Percentiles rank a stretch among this genome's conserved stretches.
Conservation (phyloP, 176 grass and related monocot genomes). For the Aegilops umbellulata region DNA sequence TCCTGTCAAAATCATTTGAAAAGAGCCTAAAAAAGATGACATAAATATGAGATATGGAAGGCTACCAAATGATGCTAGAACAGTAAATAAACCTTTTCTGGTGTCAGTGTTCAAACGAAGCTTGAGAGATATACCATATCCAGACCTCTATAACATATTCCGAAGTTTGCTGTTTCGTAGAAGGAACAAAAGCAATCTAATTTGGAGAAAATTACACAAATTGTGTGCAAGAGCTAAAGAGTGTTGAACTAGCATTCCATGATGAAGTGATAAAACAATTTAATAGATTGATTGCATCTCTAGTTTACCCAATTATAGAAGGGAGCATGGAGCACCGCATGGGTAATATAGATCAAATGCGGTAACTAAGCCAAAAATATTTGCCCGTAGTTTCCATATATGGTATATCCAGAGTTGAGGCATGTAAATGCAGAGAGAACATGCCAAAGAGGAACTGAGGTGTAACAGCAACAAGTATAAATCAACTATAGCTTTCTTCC, state of each 20-base stretch:
- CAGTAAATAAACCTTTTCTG: background rate
- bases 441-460: background rate
- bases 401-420: background rate
- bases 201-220: background rate
- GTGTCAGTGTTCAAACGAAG: background rate
- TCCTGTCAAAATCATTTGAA: background rate
- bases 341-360: background rate
- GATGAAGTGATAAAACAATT: background rate
- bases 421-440: background rate
- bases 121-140: background rate
- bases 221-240: background rate
- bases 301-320: background rate
- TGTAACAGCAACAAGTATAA: background rate
- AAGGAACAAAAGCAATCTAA: background rate
- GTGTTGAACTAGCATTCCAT: background rate
- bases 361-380: background rate
- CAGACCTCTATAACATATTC: background rate
- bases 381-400: background rate
- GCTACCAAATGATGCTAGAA: background rate
- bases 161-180: background rate
- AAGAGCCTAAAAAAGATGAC: background rate
- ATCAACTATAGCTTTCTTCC: background rate
- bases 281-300: background rate
- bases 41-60: background rate
- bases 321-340: background rate